Conservation (phyloP, 495 filamentous ascomycete species). For the Jackrogersella minutella region DNA sequence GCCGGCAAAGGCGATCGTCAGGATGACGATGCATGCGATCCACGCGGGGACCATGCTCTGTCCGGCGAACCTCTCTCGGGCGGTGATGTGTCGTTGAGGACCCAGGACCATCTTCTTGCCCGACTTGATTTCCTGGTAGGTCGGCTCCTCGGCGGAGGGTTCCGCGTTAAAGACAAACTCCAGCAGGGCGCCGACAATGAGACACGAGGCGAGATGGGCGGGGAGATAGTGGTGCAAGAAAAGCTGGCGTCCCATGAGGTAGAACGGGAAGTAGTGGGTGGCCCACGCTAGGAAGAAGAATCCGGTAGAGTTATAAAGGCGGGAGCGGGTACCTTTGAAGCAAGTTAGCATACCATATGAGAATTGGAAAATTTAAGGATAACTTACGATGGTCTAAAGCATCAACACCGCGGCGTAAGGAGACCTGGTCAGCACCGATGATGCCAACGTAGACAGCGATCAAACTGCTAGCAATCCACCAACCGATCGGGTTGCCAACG, state of each 20-base stretch:
- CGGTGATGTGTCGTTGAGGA: conserved; percentile 66
- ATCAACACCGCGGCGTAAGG: conserved; percentile 88
- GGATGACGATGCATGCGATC: conserved; percentile 75
- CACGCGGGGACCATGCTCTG: conserved; percentile 81
- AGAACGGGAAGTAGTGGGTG: conserved; percentile 98
- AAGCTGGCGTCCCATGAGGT: conserved; percentile 94
- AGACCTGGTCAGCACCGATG: conserved; percentile 90
- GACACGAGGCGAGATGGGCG: conserved; percentile 88
- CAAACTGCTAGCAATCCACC: conserved; percentile 94
- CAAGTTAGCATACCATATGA: conserved; percentile 30
- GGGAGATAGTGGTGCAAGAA: conserved; percentile 98
- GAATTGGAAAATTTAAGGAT: neutral
- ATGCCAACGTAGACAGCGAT: conserved; percentile 94
- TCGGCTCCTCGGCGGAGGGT: conserved; percentile 63
- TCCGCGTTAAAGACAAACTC: conserved; percentile 97
- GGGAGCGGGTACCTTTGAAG: conserved; percentile 78
- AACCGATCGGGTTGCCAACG: conserved; percentile 94
- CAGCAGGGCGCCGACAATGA: conserved; percentile 93
- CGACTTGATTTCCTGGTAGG: conserved; percentile 57
- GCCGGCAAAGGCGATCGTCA: conserved; percentile 72
- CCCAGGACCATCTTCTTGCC: conserved; percentile 57
- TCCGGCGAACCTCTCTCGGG: conserved; percentile 79
- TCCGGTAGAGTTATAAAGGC: conserved; percentile 96
- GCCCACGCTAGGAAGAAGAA: conserved; percentile 99
- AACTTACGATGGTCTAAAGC: conserved; percentile 91